Conservation (phyloP, 371 early-diverging fungal genomes). For the Apophysomyces elegans region DNA sequence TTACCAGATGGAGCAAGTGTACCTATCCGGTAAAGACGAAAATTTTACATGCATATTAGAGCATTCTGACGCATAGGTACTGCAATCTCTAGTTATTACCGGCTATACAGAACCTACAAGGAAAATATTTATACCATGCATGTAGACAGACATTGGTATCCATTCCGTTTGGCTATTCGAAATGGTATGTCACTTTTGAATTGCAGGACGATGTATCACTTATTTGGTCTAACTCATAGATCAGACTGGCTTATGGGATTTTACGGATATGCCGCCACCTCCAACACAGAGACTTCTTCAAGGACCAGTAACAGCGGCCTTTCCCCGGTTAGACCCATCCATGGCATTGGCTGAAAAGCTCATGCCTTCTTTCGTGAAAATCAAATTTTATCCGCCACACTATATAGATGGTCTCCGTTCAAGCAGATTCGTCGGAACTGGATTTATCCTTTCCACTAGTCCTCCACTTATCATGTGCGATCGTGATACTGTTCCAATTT, state of each 20-base stretch:
- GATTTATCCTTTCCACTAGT: slow-evolving; percentile 73
- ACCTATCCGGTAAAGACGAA: slow-evolving; percentile 57
- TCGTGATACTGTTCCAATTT: slow-evolving; percentile 79
- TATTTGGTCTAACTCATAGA: slow-evolving; percentile 28
- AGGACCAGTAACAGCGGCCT: slow-evolving; percentile 64
- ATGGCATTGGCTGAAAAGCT: slow-evolving; percentile 68
- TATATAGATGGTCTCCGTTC: slow-evolving; percentile 71
- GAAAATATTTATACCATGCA: slow-evolving; percentile 78
- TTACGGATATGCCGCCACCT: slow-evolving; percentile 70
- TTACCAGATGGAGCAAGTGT: slow-evolving; percentile 83
- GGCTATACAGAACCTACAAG: slow-evolving; percentile 68
- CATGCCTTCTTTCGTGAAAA: slow-evolving; percentile 74
- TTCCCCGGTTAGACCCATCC: slow-evolving; percentile 61
- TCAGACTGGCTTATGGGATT: slow-evolving; percentile 84
- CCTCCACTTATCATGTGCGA: slow-evolving; percentile 77
- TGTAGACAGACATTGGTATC: slow-evolving; percentile 85
- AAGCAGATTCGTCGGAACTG: slow-evolving; percentile 71
- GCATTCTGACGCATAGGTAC: background rate
- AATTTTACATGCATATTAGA: background rate
- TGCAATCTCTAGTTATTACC: slow-evolving; percentile 53
- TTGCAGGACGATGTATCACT: too few relatives aligned
- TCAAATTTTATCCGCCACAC: slow-evolving; percentile 75
- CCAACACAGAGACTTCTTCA: slow-evolving; percentile 44
- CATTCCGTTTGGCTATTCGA: slow-evolving; percentile 73
- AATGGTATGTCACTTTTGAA: slow-evolving; percentile 57